phyloP scores from a whole-genome alignment of 108 stramenopile species.

The Epipyxis sp. region DNA sequence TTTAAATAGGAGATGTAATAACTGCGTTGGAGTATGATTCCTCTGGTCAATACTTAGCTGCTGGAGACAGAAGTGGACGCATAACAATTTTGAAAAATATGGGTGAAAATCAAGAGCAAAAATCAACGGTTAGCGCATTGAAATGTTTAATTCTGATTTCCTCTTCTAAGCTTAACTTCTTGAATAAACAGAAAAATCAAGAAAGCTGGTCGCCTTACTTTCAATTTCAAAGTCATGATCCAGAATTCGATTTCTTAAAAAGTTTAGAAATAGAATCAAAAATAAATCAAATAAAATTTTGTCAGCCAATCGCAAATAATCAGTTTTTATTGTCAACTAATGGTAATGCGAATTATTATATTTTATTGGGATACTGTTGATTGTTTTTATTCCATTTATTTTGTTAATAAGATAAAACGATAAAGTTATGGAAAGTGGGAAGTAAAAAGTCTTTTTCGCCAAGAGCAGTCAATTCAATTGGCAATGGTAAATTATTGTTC shows the following conservation, averaged over 20 bases:
- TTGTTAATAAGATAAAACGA: slow-evolving; percentile 58
- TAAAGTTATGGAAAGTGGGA: slow-evolving; percentile 61
- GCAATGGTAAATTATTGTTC: too few relatives aligned
- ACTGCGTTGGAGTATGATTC: slow-evolving; percentile 50
- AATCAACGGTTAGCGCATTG: slow-evolving; percentile 44
- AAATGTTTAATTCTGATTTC: too few relatives aligned
- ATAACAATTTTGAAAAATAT: slow-evolving; percentile 34
- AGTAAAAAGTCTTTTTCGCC: neutral
- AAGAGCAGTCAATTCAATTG: too few relatives aligned
- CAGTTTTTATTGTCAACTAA: slow-evolving; percentile 59
- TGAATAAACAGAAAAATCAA: too few relatives aligned
- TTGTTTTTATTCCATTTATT: neutral
- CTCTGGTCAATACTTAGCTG: slow-evolving; percentile 44
- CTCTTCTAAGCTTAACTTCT: too few relatives aligned
- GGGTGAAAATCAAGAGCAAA: slow-evolving; percentile 40
- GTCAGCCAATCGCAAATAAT: slow-evolving; percentile 34
- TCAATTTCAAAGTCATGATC: slow-evolving; percentile 66
- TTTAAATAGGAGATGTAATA: slow-evolving; percentile 51
- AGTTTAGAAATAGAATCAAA: slow-evolving; percentile 67
- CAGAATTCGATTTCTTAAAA: slow-evolving; percentile 69
- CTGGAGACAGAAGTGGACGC: slow-evolving; percentile 55
- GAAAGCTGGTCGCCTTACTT: slow-evolving; percentile 4
- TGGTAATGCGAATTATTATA: slow-evolving; percentile 22
- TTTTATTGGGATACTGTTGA: neutral
- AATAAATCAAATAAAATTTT: slow-evolving; percentile 67